A percentile compares a stretch with the other conserved stretches of the same genome.
phyloP scores from a whole-genome alignment of 345 rosid species.

The Acer negundo region DNA sequence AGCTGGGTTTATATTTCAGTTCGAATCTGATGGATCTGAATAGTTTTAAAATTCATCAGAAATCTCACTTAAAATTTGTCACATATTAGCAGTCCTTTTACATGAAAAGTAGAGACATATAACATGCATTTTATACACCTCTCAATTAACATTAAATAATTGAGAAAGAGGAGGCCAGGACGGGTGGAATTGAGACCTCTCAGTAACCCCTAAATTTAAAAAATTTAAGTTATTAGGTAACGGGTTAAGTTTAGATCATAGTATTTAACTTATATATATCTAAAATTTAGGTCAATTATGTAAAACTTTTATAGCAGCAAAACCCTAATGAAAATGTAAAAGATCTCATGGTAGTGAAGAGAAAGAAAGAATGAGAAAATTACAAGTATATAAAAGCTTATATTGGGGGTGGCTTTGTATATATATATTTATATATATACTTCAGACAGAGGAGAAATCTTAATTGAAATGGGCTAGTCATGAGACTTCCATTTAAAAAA shows the following conservation, averaged over 20 bases:
- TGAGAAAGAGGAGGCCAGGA: too few relatives aligned
- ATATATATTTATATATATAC: too few relatives aligned
- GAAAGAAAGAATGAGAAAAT: too few relatives aligned
- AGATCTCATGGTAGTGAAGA: not conserved
- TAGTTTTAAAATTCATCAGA: not conserved
- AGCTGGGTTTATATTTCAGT: not conserved
- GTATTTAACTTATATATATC: too few relatives aligned
- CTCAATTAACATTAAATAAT: not conserved
- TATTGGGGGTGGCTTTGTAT: not conserved
- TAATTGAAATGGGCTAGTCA: not conserved
- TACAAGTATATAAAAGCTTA: not conserved
- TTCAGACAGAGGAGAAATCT: not conserved
- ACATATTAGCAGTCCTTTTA: not conserved
- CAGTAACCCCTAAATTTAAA: not conserved
- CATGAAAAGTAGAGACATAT: not conserved
- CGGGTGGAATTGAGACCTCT: too few relatives aligned
- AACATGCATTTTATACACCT: not conserved
- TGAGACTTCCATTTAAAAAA: too few relatives aligned
- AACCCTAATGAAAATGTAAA: not conserved
- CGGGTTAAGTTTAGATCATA: not conserved
- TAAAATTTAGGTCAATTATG: not conserved
- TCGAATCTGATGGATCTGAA: not conserved
- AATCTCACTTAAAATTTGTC: not conserved
- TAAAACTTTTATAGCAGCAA: not conserved
- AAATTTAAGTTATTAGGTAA: not conserved